A percentile compares a stretch with the other conserved stretches of the same genome.
phyloP scores from a whole-genome alignment of 2,329 filamentous ascomycete genomes.

The Drechslerella dactyloides region DNA sequence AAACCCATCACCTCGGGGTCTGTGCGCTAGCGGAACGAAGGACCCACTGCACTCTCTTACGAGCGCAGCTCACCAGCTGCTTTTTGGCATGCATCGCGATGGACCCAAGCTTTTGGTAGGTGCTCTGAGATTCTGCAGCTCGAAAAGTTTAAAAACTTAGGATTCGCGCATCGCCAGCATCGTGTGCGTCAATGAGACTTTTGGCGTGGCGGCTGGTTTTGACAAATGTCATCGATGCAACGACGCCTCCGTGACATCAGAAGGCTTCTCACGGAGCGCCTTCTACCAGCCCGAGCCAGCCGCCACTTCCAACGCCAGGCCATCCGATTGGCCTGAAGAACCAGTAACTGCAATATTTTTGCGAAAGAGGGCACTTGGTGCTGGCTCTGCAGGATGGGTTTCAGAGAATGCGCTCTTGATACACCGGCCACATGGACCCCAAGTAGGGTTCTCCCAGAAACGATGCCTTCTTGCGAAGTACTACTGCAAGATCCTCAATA shows the following conservation, averaged over 20 bases:
- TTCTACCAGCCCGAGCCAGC: neutral
- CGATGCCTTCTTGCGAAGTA: too few relatives aligned
- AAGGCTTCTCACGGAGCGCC: neutral
- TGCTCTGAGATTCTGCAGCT: too few relatives aligned
- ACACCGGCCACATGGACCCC: neutral
- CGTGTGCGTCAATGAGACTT: too few relatives aligned
- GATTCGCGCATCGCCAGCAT: too few relatives aligned
- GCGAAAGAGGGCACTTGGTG: neutral
- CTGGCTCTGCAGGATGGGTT: neutral
- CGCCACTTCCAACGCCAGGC: neutral
- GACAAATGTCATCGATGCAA: too few relatives aligned
- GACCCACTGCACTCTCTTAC: neutral
- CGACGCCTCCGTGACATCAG: too few relatives aligned
- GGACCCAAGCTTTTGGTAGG: too few relatives aligned
- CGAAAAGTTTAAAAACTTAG: too few relatives aligned
- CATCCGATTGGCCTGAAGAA: neutral
- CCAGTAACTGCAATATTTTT: neutral
- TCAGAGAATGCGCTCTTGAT: neutral
- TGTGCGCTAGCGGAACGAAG: conserved; percentile 20
- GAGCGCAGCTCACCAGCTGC: neutral
- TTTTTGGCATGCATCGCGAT: too few relatives aligned
- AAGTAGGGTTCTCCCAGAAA: neutral
- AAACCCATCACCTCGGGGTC: conserved; percentile 32
- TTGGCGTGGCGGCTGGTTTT: too few relatives aligned
- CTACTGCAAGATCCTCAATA: too few relatives aligned